Base-by-base conservation (phyloP, 352 stramenopile genomes). In the Phytophthora tubulina region DNA sequence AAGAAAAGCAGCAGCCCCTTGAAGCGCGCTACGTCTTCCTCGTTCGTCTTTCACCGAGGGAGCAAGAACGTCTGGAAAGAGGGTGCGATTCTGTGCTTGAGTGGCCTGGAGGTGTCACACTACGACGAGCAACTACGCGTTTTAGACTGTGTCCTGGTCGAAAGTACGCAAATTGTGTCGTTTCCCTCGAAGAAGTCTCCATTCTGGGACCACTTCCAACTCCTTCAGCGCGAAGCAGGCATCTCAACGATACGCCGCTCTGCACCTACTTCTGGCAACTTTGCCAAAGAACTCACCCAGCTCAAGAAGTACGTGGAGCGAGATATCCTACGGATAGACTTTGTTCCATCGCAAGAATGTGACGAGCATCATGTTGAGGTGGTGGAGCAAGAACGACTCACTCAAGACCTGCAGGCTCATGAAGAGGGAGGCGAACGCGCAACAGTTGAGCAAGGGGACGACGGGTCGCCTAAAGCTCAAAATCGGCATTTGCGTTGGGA, bases 101-200 rank as follows among this genome's bases (percentile, higher is more conserved):
- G 73, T 57, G 85, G 79, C 17, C 58, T 92, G 17, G 81, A 90
- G 49, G 51, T 92, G 10, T 92, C 85, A 32, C 85, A 92, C 51
- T 90, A 80, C 27, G 85, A 92, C 46, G 78, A 90, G 33, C 73
- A 79, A 55, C 61, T 92, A 10, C 72, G 68, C 9, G 36, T 92
- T 15, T 65, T 92, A 31, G 85, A 90, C 64, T 89, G 85, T 52
- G 65, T 82, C 3, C 42, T 90, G 46, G 77, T 84, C 4, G 84
- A 92, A 69, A 86, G 79, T 53, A 80, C 82, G 27, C 75, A 85
- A 44, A 72, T 89, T 7, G 55, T 87, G n/a, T 85, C 82, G 6
- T 79, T 77, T 51, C 84, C 84, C 7, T 88, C 84, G 6, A 84
- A 88, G 41, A 89, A 81, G n/a, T 92, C 84, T 6, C 72, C 72